Base-by-base conservation (phyloP, 192 early-diverging fungal genomes). In the Dissophora ornata region DNA sequence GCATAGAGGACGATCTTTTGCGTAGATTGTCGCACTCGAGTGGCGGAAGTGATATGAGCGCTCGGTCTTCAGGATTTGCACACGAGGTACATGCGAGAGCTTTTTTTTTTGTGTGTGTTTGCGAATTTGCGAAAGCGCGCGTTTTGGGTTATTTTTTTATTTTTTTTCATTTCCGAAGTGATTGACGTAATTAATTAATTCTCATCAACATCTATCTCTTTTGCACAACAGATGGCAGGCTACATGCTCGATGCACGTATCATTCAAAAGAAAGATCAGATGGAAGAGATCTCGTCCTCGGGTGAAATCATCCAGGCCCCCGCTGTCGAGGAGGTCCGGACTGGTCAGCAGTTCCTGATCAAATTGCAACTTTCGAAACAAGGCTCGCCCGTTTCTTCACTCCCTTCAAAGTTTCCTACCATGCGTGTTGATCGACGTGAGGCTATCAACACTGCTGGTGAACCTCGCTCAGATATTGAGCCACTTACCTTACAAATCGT, bases 251-350 rank as follows among this genome's bases (percentile, higher is more conserved):
- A 77, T 21, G 73, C 73, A 50, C 22, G 73, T 44, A 77, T 77
- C 40, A 67, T 77, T n/a, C 73, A 67, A 50, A 77, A 77, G 46
- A 77, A 77, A 42, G 73, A 77, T 45, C 73, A 77, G 29, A 67
- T 77, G 52, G 73, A 67, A 1, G 64, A 67, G 36, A 33, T 62
- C 19, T 55, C 53, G 15, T 15, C 53, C 13, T 33, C 48, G 0
- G 73, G 73, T 3, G 38, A 21, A 32, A 18, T 63, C 38, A 33
- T 71, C 18, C 54, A 5, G 19, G 47, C 64, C 2, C 46, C 64
- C 6, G 21, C 42, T 19, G 73, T 67, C 9, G 64, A 67, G 2
- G 64, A 77, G 45, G 53, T 77, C 38, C 46, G 73, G 19, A 77
- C 73, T 22, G 73, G 73, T 8, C 73, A 77, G 53, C 73, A 77